Evolutionary conservation across 768 basidiomycete species (phyloP), one percentile per base, ranked within the genome.

Genomic region (Boletus edulis): DNA sequence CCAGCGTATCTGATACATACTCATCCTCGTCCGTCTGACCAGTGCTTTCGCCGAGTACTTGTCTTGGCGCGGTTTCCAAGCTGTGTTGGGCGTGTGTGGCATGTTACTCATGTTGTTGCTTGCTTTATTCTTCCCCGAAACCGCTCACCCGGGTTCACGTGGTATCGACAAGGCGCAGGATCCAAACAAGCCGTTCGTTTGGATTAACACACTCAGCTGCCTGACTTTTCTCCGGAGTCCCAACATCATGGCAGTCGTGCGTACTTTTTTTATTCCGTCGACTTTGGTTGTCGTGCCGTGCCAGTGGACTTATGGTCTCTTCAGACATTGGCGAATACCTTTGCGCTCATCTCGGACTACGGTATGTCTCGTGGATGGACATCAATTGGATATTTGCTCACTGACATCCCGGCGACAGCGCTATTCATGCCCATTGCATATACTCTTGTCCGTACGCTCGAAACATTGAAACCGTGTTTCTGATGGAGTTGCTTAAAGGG

Each of bases 31-130:
- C 22, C 34, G 20, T 1, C 1, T 17, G 20, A 47, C 15, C 5
- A 81, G 82, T 10, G 50, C 77, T 29, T 72, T 77, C 0, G 76
- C 85, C 0, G 72, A 84, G 49, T 86, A 85, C 57, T 76, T 75
- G 29, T 87, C 86, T 0, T 89, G 88, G 86, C 77, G 87, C 0
- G 56, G 75, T 6, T 79, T 85, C 67, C 85, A 89, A 62, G 63
- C 70, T 13, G 60, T 61, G 0, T 55, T 89, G 1, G 78, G 77
- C 3, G 34, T 73, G 0, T 64, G 71, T 31, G 79, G 77, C 4
- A 34, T 79, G 1, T 13, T 76, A 0, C 70, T 73, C 2, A 73
- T 80, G 32, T 11, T 77, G 7, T 57, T 71, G 4, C 73, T 86
- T 24, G 48, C 65, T 3, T 41, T 78, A 4, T 76, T 75, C 49